phyloP scores from a whole-genome alignment of 768 basidiomycete genomes.

The Pisolithus marmoratus region DNA sequence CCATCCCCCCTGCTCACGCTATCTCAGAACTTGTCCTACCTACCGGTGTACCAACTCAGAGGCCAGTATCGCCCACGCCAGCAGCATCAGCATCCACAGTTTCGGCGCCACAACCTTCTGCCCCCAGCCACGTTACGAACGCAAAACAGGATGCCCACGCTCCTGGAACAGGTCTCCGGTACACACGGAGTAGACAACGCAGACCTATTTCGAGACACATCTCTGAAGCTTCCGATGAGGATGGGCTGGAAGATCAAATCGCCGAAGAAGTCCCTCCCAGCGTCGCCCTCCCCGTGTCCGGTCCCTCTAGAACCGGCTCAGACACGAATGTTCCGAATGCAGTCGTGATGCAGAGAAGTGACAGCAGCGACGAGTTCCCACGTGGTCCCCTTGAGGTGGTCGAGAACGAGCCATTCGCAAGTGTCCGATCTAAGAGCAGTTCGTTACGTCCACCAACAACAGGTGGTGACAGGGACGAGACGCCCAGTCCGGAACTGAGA shows the following conservation, averaged over 20 bases:
- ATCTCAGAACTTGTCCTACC: slow-evolving; percentile 24
- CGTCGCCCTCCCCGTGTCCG: neutral
- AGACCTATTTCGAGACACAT: slow-evolving; percentile 23
- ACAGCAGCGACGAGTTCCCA: slow-evolving; percentile 12
- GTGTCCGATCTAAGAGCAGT: neutral
- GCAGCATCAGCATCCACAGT: neutral
- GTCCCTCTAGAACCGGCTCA: neutral
- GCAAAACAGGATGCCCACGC: neutral
- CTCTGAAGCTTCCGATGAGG: slow-evolving; percentile 19
- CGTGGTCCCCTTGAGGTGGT: slow-evolving; percentile 16
- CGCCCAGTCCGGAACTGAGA: neutral
- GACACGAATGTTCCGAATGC: neutral
- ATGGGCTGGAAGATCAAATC: neutral
- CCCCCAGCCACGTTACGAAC: neutral
- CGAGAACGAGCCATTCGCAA: slow-evolving; percentile 21
- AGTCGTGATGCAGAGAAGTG: neutral
- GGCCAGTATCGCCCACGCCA: neutral
- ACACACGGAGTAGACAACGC: slow-evolving; percentile 7
- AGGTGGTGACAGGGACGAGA: neutral
- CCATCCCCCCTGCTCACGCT: slow-evolving; percentile 21
- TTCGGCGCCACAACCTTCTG: neutral
- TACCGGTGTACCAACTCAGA: slow-evolving; percentile 9
- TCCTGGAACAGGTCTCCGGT: neutral
- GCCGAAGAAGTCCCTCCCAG: neutral
- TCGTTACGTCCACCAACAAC: neutral